phyloP scores from a whole-genome alignment of 805 yeast species.

The Saccharomyces eubayanus region DNA sequence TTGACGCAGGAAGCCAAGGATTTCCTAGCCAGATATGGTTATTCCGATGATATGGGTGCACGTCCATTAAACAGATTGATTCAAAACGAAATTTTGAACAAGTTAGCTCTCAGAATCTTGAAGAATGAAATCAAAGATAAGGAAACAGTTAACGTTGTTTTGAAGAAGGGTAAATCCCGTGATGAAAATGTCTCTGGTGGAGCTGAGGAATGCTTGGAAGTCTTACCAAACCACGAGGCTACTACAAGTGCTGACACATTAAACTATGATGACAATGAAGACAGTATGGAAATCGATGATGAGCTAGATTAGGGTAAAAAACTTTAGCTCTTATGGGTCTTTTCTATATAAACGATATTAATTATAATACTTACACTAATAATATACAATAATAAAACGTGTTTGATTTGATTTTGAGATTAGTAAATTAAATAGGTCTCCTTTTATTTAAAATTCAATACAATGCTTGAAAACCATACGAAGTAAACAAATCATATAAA shows the following conservation, averaged over 20 bases:
- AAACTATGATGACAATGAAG: conserved; percentile 48
- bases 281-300: conserved; percentile 55
- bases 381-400: background rate
- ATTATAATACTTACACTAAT: background rate
- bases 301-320: conserved; percentile 21
- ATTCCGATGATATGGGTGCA: conserved; percentile 91
- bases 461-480: too few species aligned
- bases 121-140: conserved; percentile 83
- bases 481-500: background rate
- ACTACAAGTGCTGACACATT: conserved; percentile 44
- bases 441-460: background rate
- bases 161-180: conserved; percentile 28
- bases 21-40: conserved; percentile 78
- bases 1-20: conserved; percentile 72
- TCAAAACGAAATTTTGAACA: conserved; percentile 80
- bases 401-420: background rate
- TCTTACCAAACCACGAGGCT: conserved; percentile 76
- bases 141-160: conserved; percentile 66
- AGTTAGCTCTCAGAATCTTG: conserved; percentile 78
- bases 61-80: conserved; percentile 91
- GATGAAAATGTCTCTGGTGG: conserved; percentile 14
- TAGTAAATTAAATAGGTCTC: background rate
- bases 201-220: conserved; percentile 61
- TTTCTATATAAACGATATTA: background rate
- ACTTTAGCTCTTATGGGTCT: background rate